These are phyloP conservation scores for Diaporthe vexans DNA, from an alignment of 2,329 filamentous ascomycete species.

Conservation along the genomic window DNA sequence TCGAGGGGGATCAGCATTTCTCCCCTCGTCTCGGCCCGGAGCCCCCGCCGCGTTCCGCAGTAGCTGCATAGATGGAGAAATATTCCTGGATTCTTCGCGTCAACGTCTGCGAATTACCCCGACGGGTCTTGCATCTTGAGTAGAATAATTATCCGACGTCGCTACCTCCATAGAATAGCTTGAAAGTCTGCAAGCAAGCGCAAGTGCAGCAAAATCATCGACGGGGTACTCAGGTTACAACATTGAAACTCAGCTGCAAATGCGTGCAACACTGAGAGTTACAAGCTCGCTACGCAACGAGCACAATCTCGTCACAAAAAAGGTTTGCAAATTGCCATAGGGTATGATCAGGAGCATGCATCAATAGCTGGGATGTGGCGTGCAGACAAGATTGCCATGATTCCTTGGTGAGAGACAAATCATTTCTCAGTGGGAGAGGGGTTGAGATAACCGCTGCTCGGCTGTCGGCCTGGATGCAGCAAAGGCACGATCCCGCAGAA, in stretches of 20 bases:
- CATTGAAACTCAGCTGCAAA: background rate
- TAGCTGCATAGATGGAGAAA: slow-evolving; percentile 14
- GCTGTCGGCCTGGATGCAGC: slow-evolving; percentile 12
- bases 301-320: background rate
- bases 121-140: background rate
- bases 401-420: background rate
- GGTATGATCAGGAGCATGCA: background rate
- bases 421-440: background rate
- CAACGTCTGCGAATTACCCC: slow-evolving; percentile 3
- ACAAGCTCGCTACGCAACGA: background rate
- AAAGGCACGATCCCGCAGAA: background rate
- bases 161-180: background rate
- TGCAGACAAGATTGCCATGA: background rate
- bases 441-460: background rate
- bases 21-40: slow-evolving; percentile 12
- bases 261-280: background rate
- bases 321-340: background rate
- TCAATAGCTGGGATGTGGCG: background rate
- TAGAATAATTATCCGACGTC: background rate
- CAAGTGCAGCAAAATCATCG: background rate
- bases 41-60: slow-evolving; percentile 4
- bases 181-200: background rate
- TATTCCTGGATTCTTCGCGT: slow-evolving; percentile 9
- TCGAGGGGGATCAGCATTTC: slow-evolving; percentile 1
- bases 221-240: background rate